Base-by-base conservation (phyloP, 768 basidiomycete species). In the Russula griseocarnosa region DNA sequence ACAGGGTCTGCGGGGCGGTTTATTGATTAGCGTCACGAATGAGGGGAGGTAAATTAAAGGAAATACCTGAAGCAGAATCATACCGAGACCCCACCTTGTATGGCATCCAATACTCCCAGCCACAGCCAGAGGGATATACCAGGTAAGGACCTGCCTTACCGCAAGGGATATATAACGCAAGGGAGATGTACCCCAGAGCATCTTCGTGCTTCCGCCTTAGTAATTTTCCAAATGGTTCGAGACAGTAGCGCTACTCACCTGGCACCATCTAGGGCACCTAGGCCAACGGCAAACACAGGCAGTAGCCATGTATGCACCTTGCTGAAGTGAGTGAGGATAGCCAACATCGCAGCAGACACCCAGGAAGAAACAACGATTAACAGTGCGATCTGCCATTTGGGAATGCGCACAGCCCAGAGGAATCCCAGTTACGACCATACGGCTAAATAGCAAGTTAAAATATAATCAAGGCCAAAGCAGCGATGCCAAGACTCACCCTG, bases 221-320 rank as follows among this genome's bases (percentile, higher is more conserved):
- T n/a, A 30, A 55, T 28, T 5, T 7, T 55, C 53, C 20, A 11
- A 5, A 20, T 4, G 44, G 8, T 3, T 38, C 7, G 34, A 32
- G 10, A 18, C 9, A 24, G 36, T 22, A n/a, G 5, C 13, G 26
- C 32, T 32, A 69, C 72, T 54, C 72, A 86, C 86, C 79, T 96
- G 94, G 79, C 94, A 96, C 94, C 94, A 97, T 71, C 92, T 77
- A 13, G 94, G 32, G 92, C 92, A 50, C 94, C 94, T 59, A 97
- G 82, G 71, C 94, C 94, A 55, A 97, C 93, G 8, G 94, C 94
- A 71, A 97, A 97, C 9, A 97, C 92, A 52, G 94, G 92, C 46
- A 97, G 78, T 22, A 97, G 78, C 94, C 94, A 97, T 10, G 94
- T 97, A 72, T 97, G 94, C 13, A 91, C 90, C 75, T 95, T 96